Percentiles rank a stretch among this genome's conserved stretches.
Evolutionary conservation across 208 protist species (phyloP).

Genomic region (Acanthamoeba healyi): DNA sequence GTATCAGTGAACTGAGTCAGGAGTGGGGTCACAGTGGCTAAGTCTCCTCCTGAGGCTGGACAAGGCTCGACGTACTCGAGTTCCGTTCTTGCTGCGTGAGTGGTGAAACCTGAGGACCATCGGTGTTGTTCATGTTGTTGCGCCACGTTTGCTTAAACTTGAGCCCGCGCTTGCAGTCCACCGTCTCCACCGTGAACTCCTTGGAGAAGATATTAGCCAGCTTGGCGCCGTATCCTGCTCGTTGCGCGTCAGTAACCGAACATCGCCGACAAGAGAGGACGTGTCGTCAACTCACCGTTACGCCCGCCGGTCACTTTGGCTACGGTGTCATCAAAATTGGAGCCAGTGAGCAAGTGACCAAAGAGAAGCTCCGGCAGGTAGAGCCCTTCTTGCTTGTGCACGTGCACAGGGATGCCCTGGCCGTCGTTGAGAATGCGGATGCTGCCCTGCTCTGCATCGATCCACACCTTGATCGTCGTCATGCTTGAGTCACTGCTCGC

Average conservation of each 20-base stretch:
- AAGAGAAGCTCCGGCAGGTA: constrained; percentile 99
- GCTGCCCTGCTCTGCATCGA: constrained; percentile 93
- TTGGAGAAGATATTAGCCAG: constrained; percentile 99
- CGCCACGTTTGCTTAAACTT: constrained; percentile 77
- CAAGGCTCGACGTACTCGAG: not conserved
- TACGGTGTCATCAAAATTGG: constrained; percentile 99
- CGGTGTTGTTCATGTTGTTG: constrained; percentile 57
- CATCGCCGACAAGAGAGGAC: not conserved
- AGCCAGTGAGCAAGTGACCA: constrained; percentile 98
- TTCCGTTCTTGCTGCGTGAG: not conserved
- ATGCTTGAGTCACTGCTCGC: constrained; percentile 69
- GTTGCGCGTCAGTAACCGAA: not conserved
- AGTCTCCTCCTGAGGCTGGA: too few relatives aligned
- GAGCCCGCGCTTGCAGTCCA: constrained; percentile 89
- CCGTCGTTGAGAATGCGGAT: constrained; percentile 99
- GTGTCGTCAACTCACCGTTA: constrained; percentile 91
- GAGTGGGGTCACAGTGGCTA: too few relatives aligned
- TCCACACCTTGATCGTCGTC: constrained; percentile 93
- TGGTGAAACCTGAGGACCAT: not conserved
- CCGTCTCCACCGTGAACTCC: constrained; percentile 98
- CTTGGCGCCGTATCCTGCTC: constrained; percentile 98
- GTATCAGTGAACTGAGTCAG: too few relatives aligned
- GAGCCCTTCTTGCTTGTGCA: constrained; percentile 97
- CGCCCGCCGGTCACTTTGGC: constrained; percentile 97
- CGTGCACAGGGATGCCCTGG: constrained; percentile 97